Base-by-base conservation (phyloP, 345 rosid species). In the Ceriops decandra region DNA sequence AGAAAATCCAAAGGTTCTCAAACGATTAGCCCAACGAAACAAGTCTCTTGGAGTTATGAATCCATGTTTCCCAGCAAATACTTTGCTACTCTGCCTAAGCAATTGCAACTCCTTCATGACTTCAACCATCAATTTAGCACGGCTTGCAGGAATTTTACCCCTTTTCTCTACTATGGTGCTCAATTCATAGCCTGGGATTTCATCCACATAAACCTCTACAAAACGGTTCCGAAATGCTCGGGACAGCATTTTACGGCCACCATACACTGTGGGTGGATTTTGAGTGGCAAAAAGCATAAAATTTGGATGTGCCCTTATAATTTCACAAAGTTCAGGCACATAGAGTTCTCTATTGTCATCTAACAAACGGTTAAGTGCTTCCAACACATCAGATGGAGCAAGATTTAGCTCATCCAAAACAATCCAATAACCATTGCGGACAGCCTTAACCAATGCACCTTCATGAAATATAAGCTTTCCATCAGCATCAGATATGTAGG, bases 211-310 rank as follows among this genome's bases (percentile, higher is more conserved):
- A 82, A 93, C 86, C 85, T 93, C 98, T 68, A 93, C 93, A 83
- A 93, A 93, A 42, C 98, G 96, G 66, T 93, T 93, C 60, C 97
- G 97, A 72, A 93, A 93, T 64, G 98, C 97, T 73, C 98, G 86
- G 71, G 98, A 93, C 74, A 93, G 91, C 82, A 93, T 82, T 85
- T 93, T 93, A 72, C 98, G 96, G 38, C 98, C 98, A 71, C 96
- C 98, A 82, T 93, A 91, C 27, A 84, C 69, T 19, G 91, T 86
- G 24, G 98, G 98, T 15, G 98, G 98, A 74, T 93, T 93, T 76
- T 93, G 98, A 69, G 98, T 93, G 27, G 97, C 97, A 72, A 93
- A 93, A 77, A 93, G 96, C 98, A 91, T 91, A 77, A 93, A 93
- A 72, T 86, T 77, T 32, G 96, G 92, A 84, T 93, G 98, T 28